phyloP scores from a whole-genome alignment of 371 early-diverging fungal genomes.

The Rhizopus sp. region DNA sequence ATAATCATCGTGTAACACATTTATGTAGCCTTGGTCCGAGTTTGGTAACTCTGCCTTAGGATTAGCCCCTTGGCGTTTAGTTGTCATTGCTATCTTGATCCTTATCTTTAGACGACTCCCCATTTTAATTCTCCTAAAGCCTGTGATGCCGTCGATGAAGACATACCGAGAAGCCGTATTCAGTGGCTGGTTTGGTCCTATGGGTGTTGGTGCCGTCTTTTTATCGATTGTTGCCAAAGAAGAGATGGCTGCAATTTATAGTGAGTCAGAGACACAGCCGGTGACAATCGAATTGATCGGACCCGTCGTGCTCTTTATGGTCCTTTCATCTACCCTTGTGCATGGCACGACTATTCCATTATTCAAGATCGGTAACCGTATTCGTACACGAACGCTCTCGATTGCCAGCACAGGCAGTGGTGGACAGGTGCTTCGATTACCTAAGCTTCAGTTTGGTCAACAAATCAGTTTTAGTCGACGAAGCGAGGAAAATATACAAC shows the following conservation, averaged over 20 bases:
- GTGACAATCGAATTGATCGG: constrained; percentile 41
- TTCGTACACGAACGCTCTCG: constrained; percentile 50
- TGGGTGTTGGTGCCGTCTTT: constrained; percentile 84
- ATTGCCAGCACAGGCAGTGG: constrained; percentile 44
- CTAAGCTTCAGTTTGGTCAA: constrained; percentile 45
- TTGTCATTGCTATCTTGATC: constrained; percentile 71
- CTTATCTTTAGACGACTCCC: constrained; percentile 87
- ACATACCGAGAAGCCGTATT: constrained; percentile 85
- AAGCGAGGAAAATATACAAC: constrained; percentile 13
- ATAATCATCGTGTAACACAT: neutral
- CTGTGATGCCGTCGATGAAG: constrained; percentile 72
- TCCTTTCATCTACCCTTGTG: constrained; percentile 74
- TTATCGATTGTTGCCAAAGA: constrained; percentile 65
- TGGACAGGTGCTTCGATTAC: constrained; percentile 41
- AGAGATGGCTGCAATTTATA: constrained; percentile 41
- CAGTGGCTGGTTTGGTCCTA: constrained; percentile 97
- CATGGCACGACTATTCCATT: constrained; percentile 85
- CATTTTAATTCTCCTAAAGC: constrained; percentile 65
- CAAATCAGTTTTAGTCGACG: constrained; percentile 17
- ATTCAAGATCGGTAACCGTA: constrained; percentile 63
- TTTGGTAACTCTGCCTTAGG: constrained; percentile 59
- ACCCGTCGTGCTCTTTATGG: constrained; percentile 74
- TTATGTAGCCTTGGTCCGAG: constrained; percentile 67
- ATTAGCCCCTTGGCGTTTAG: constrained; percentile 68
- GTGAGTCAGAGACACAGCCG: constrained; percentile 24